Conservation (phyloP, 2,329 filamentous ascomycete species). For the Sporothrix curviconia region DNA sequence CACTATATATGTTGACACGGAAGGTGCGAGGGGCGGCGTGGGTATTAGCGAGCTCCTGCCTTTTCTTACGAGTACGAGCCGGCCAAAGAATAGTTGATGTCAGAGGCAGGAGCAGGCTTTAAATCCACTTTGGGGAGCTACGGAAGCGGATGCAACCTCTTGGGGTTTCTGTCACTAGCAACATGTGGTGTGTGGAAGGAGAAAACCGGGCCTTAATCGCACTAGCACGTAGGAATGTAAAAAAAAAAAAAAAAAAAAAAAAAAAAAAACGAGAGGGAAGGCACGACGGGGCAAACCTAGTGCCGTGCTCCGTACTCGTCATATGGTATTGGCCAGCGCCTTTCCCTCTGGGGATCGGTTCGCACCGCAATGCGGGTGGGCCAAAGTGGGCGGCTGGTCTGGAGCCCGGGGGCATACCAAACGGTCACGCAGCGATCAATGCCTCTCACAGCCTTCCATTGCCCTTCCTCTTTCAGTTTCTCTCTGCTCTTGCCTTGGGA, state of each 20-base stretch:
- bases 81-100: constrained; percentile 12
- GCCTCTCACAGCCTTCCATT: neutral
- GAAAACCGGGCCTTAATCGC: too few relatives aligned
- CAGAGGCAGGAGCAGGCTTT: constrained; percentile 6
- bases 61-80: neutral
- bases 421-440: neutral
- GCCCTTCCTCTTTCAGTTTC: neutral
- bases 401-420: too few relatives aligned
- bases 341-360: neutral
- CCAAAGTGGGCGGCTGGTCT: neutral
- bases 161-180: constrained; percentile 1
- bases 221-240: too few relatives aligned
- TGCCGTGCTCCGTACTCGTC: neutral
- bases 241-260: too few relatives aligned
- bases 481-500: neutral
- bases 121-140: constrained; percentile 9
- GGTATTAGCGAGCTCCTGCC: neutral
- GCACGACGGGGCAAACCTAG: neutral
- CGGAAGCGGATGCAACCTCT: neutral
- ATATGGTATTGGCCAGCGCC: neutral
- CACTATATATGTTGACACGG: neutral
- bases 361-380: neutral
- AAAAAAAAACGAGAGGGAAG: constrained; percentile 1
- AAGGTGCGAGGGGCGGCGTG: constrained; percentile 2
- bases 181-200: constrained; percentile 3